Conservation (phyloP, 441 rosid genomes). For the Bocquillonia castaneifolia region DNA sequence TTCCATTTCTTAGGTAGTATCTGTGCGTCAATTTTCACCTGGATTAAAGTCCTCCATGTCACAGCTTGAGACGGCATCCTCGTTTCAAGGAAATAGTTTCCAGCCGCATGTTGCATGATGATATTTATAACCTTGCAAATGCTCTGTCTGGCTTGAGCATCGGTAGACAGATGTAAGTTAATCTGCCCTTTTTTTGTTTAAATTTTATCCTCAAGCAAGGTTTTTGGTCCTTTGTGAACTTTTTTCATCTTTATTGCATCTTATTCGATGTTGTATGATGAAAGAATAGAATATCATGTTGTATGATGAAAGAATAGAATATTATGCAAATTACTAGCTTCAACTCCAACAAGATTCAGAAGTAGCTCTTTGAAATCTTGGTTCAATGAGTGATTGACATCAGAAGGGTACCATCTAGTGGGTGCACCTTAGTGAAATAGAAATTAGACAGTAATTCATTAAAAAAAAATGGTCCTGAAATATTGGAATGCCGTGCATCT, state of each 20-base stretch:
- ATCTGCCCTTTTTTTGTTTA: not conserved
- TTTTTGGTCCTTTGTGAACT: conserved; percentile 4
- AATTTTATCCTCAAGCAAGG: conserved; percentile 1
- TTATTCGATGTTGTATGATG: not conserved
- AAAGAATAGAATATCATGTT: no score
- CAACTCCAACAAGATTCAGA: not conserved
- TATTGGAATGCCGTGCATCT: not conserved
- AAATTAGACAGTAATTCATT: not conserved
- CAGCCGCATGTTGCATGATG: conserved; percentile 55
- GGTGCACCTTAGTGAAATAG: not conserved
- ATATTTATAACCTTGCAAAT: conserved; percentile 56
- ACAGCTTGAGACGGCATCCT: conserved; percentile 86
- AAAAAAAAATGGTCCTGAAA: not conserved
- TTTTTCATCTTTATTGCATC: not conserved
- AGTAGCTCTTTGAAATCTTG: not conserved
- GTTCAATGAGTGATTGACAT: not conserved
- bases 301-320: no score
- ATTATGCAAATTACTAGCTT: not conserved
- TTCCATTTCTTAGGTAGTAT: conserved; percentile 5
- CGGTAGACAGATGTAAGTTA: conserved; percentile 86
- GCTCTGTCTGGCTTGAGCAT: conserved; percentile 69
- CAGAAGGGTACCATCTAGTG: not conserved
- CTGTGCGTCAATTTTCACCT: conserved; percentile 15
- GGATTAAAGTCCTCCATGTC: conserved; percentile 19
- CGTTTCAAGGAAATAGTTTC: conserved; percentile 45